These are phyloP conservation scores for Fusarium buxicola DNA, from an alignment of 2,329 filamentous ascomycete genomes.

Conservation along the genomic window DNA sequence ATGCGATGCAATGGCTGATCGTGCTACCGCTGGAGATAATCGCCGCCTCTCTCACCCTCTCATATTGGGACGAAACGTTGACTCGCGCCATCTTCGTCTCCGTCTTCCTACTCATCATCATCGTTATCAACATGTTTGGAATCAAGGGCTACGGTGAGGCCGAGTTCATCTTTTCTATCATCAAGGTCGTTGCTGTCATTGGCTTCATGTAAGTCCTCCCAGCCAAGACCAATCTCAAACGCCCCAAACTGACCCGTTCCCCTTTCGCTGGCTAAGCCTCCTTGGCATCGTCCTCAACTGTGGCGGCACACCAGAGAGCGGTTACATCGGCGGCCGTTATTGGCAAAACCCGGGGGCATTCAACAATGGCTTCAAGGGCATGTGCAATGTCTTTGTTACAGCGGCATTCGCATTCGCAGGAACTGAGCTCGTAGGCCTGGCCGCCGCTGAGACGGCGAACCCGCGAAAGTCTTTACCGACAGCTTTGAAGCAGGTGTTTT, in stretches of 20 bases:
- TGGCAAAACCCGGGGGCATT: conserved; percentile 88
- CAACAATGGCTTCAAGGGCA: conserved; percentile 84
- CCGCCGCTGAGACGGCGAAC: conserved; percentile 82
- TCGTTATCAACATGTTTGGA: conserved; percentile 87
- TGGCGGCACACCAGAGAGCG: conserved; percentile 77
- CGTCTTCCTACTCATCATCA: conserved; percentile 81
- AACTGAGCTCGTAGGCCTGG: conserved; percentile 80
- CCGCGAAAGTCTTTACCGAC: conserved; percentile 84
- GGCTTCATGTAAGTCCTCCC: conserved; percentile 78
- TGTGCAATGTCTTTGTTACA: conserved; percentile 81
- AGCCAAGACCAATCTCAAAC: conserved; percentile 44
- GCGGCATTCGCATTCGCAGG: conserved; percentile 82
- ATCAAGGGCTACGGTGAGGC: conserved; percentile 91
- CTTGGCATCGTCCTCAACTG: conserved; percentile 88
- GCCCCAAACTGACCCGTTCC: conserved; percentile 20
- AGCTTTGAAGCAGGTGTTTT: conserved; percentile 94
- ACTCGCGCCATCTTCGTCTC: conserved; percentile 82
- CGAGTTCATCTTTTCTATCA: conserved; percentile 86
- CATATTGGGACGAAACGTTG: conserved; percentile 78
- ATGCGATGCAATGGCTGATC: conserved; percentile 88
- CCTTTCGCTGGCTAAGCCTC: conserved; percentile 67
- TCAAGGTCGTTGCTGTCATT: conserved; percentile 88
- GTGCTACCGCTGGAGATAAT: conserved; percentile 88
- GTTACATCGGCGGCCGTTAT: conserved; percentile 83
- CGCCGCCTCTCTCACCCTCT: conserved; percentile 84